A percentile compares a stretch with the other conserved stretches of the same genome.
These are phyloP conservation scores for Fusarium gaditjirri DNA, from an alignment of 2,329 filamentous ascomycete genomes.

Conservation along the genomic window DNA sequence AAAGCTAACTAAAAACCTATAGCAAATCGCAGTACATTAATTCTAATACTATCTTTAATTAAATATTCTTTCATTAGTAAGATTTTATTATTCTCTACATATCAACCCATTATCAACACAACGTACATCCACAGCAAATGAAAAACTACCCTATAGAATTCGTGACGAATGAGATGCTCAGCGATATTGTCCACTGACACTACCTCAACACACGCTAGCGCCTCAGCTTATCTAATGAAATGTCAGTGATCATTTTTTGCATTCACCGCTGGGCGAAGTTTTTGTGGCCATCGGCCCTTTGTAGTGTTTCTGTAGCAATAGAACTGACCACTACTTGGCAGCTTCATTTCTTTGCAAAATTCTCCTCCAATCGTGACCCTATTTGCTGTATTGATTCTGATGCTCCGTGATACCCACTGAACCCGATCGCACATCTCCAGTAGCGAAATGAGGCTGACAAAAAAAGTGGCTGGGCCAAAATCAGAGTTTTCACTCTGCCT, in stretches of 20 bases:
- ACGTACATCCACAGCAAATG: not conserved
- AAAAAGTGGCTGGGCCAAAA: constrained; percentile 17
- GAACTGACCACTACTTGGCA: not conserved
- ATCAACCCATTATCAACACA: not conserved
- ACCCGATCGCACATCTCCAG: no score
- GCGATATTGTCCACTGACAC: not conserved
- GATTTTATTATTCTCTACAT: not conserved
- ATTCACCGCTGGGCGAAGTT: not conserved
- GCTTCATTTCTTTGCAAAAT: not conserved
- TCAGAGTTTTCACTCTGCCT: constrained; percentile 31
- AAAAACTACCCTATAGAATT: not conserved
- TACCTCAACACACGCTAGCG: not conserved
- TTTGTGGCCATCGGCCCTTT: not conserved
- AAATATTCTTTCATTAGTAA: fast-evolving
- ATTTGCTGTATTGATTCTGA: not conserved
- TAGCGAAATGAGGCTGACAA: constrained; percentile 16
- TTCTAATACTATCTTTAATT: not conserved
- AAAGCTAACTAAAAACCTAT: no score
- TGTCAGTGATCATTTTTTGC: no score
- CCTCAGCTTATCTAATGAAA: not conserved
- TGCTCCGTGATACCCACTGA: not conserved
- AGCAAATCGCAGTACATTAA: no score
- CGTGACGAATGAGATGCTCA: not conserved
- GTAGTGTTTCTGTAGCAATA: not conserved
- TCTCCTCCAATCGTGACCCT: not conserved